These are phyloP conservation scores for Rhodocollybia butyracea DNA, from an alignment of 768 basidiomycete species.

Conservation along the genomic window DNA sequence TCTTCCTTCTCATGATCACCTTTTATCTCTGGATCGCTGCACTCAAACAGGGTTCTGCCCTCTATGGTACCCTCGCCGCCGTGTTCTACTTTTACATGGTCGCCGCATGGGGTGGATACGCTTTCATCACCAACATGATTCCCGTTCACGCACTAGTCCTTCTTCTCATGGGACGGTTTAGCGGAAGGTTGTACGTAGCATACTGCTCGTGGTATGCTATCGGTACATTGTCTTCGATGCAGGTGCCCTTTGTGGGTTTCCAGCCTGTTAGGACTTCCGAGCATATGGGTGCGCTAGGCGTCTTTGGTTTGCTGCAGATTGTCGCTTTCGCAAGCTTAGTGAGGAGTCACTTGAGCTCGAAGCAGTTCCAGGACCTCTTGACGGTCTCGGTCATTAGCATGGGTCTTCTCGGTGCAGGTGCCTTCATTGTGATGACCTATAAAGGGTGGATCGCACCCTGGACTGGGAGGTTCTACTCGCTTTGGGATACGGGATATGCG, in stretches of 20 bases:
- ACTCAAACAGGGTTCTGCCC: slow-evolving; percentile 88
- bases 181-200: slow-evolving; percentile 85
- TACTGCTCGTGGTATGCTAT: slow-evolving; percentile 99
- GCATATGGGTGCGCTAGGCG: slow-evolving; percentile 97
- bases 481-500: slow-evolving; percentile 99
- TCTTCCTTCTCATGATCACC: slow-evolving; percentile 99
- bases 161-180: slow-evolving; percentile 94
- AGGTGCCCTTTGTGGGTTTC: slow-evolving; percentile 99
- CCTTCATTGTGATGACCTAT: slow-evolving; percentile 80
- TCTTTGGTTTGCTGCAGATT: slow-evolving; percentile 95
- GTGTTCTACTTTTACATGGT: slow-evolving; percentile 99
- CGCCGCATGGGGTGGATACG: slow-evolving; percentile 99
- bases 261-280: slow-evolving; percentile 97
- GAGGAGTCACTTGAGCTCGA: slow-evolving; percentile 82
- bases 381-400: slow-evolving; percentile 63
- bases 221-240: slow-evolving; percentile 97
- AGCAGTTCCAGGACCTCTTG: slow-evolving; percentile 87
- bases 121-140: slow-evolving; percentile 99
- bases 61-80: slow-evolving; percentile 87
- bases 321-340: slow-evolving; percentile 91
- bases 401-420: slow-evolving; percentile 69
- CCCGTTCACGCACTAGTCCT: slow-evolving; percentile 94
- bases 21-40: slow-evolving; percentile 98
- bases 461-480: slow-evolving; percentile 99
- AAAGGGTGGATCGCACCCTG: slow-evolving; percentile 97